phyloP scores from a whole-genome alignment of 2,329 filamentous ascomycete species.

The Neurospora sp. region DNA sequence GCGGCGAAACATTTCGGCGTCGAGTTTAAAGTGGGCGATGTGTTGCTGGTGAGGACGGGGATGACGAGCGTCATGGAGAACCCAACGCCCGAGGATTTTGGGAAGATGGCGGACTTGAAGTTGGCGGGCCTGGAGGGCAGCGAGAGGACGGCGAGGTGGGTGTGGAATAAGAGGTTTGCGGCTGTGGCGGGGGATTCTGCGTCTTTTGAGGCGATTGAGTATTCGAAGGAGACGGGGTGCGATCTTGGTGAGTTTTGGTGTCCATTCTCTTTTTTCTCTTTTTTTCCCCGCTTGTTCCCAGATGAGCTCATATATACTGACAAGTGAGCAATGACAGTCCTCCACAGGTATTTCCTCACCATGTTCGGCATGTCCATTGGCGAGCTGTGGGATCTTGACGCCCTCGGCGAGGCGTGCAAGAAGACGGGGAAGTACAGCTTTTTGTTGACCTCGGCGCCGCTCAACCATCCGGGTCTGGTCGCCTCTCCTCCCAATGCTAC shows the following conservation, averaged over 20 bases:
- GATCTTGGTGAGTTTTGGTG: slow-evolving; percentile 28
- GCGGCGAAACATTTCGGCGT: slow-evolving; percentile 51
- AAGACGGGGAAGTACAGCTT: slow-evolving; percentile 46
- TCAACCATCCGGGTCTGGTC: slow-evolving; percentile 45
- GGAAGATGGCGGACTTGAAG: slow-evolving; percentile 15
- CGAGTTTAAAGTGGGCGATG: slow-evolving; percentile 53
- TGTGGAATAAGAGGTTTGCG: slow-evolving; percentile 60
- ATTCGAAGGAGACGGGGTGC: slow-evolving; percentile 20
- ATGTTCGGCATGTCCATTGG: slow-evolving; percentile 45
- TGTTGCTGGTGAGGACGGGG: slow-evolving; percentile 56
- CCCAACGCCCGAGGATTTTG: slow-evolving; percentile 27
- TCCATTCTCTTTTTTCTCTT: background rate
- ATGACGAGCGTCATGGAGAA: slow-evolving; percentile 47
- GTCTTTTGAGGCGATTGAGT: slow-evolving; percentile 50
- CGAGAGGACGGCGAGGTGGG: slow-evolving; percentile 49
- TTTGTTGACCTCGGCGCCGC: slow-evolving; percentile 48
- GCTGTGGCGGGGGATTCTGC: slow-evolving; percentile 54
- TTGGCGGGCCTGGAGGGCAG: slow-evolving; percentile 33
- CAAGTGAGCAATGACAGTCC: slow-evolving; percentile 20
- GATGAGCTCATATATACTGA: slow-evolving; percentile 1
- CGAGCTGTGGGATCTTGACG: slow-evolving; percentile 46
- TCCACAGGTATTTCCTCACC: slow-evolving; percentile 39
- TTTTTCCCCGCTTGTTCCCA: background rate
- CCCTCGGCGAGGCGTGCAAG: slow-evolving; percentile 41
- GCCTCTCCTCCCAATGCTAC: slow-evolving; percentile 38